A percentile compares a stretch with the other conserved stretches of the same genome.
These are phyloP conservation scores for Diplosphaera chodatii DNA, from an alignment of 139 green algal genomes.

Conservation along the genomic window DNA sequence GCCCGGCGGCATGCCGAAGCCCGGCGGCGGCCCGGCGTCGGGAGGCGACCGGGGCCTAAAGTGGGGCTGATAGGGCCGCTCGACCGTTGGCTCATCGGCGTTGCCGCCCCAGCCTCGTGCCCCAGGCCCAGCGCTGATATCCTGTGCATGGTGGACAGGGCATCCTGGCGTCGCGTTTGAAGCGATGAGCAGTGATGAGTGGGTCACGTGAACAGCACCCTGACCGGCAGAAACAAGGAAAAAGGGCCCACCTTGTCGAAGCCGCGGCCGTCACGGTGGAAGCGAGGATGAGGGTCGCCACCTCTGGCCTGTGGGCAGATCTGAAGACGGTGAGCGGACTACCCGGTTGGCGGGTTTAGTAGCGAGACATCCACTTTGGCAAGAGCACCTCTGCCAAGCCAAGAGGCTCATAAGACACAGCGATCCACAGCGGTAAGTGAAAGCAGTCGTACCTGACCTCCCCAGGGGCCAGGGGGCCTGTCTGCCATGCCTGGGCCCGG, in stretches of 20 bases:
- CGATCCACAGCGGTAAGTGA: too few species aligned
- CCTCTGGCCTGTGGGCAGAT: background rate
- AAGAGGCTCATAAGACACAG: too few species aligned
- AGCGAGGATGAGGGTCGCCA: background rate
- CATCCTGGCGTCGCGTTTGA: too few species aligned
- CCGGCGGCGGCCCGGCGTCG: background rate
- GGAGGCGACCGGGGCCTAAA: background rate
- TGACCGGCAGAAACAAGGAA: background rate
- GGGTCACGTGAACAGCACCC: background rate
- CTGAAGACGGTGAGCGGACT: too few species aligned
- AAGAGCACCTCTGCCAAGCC: too few species aligned
- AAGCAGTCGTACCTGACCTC: background rate
- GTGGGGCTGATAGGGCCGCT: background rate
- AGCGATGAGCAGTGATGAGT: too few species aligned
- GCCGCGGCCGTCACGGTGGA: background rate
- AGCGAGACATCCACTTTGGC: background rate
- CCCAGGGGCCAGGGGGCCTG: background rate
- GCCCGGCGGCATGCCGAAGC: background rate
- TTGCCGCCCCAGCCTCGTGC: background rate
- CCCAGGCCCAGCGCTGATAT: background rate
- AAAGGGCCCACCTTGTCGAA: background rate
- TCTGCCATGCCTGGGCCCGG: background rate
- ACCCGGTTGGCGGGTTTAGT: too few species aligned
- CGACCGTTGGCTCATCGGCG: too few species aligned
- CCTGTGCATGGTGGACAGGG: too few species aligned